Percentiles rank a stretch among this genome's conserved stretches.
These are phyloP conservation scores for Hanseniaspora vineae DNA, from an alignment of 805 yeast species.

Conservation along the genomic window DNA sequence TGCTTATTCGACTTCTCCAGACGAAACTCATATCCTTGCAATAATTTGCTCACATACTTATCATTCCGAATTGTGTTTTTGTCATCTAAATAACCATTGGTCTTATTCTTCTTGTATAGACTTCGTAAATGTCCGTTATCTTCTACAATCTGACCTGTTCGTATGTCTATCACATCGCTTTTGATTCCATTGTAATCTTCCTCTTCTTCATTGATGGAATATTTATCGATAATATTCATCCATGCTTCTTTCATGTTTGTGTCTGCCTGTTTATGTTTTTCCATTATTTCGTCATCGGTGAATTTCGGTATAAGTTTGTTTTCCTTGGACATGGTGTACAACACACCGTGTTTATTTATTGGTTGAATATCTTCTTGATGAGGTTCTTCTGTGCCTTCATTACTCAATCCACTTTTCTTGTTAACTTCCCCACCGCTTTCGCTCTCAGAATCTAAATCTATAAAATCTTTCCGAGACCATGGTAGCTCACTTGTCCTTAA, in stretches of 20 bases:
- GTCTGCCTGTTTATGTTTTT: constrained; percentile 23
- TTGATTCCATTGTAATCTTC: constrained; percentile 34
- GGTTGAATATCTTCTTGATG: not conserved
- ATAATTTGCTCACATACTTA: not conserved
- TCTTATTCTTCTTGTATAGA: not conserved
- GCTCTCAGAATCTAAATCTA: not conserved
- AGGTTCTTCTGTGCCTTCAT: not conserved
- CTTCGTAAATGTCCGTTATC: constrained; percentile 56
- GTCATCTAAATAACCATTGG: not conserved
- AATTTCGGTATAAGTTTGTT: constrained; percentile 19
- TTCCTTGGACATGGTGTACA: constrained; percentile 22
- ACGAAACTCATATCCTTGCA: not conserved
- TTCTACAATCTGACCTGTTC: constrained; percentile 46
- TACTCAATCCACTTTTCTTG: not conserved
- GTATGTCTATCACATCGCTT: constrained; percentile 54
- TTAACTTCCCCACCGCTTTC: not conserved
- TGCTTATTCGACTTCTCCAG: not conserved
- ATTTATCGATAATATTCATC: constrained; percentile 40
- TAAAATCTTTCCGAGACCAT: not conserved
- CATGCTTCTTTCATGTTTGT: constrained; percentile 28
- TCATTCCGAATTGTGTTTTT: not conserved
- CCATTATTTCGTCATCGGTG: constrained; percentile 23
- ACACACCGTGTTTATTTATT: constrained; percentile 8
- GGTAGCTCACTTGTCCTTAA: not conserved
- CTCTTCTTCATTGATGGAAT: constrained; percentile 28